phyloP scores from a whole-genome alignment of 805 yeast genomes.

The Yarrowia porcina region DNA sequence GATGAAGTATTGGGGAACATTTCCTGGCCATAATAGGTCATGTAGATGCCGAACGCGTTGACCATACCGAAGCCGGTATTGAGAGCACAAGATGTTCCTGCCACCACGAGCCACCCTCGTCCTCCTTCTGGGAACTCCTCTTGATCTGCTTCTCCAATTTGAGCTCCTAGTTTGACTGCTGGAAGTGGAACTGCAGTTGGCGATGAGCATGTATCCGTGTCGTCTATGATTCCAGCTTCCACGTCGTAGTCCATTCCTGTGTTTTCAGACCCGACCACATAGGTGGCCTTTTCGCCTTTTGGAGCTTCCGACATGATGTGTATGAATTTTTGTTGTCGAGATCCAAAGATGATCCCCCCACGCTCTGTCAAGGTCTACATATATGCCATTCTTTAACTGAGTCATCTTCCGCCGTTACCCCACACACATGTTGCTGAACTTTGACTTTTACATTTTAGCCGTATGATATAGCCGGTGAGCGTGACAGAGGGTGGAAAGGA shows the following conservation, averaged over 20 bases:
- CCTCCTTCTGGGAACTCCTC: constrained; percentile 48
- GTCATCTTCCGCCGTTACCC: not conserved
- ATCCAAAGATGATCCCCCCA: not conserved
- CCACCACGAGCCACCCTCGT: constrained; percentile 51
- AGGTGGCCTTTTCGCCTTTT: not conserved
- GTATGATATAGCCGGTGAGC: not conserved
- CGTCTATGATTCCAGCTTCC: not conserved
- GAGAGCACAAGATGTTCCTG: constrained; percentile 47
- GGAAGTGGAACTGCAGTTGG: not conserved
- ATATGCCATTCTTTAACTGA: not conserved
- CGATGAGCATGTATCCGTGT: not conserved
- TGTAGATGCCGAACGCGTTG: constrained; percentile 57
- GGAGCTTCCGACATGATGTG: not conserved
- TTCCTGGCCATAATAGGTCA: constrained; percentile 46
- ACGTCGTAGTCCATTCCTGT: not conserved
- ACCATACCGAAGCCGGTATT: constrained; percentile 57
- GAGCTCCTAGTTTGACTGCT: not conserved
- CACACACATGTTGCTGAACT: not conserved
- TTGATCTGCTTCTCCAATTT: constrained; percentile 32
- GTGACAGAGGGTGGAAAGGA: not conserved
- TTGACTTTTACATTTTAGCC: constrained; percentile 2
- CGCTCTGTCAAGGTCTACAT: not conserved
- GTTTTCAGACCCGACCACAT: not conserved
- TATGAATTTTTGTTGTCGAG: not conserved
- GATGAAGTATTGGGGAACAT: constrained; percentile 46